Evolutionary conservation across 2,329 filamentous ascomycete genomes (phyloP), one percentile per base, ranked within the genome.

Genomic region (Neopestalotiopsis sp.): DNA sequence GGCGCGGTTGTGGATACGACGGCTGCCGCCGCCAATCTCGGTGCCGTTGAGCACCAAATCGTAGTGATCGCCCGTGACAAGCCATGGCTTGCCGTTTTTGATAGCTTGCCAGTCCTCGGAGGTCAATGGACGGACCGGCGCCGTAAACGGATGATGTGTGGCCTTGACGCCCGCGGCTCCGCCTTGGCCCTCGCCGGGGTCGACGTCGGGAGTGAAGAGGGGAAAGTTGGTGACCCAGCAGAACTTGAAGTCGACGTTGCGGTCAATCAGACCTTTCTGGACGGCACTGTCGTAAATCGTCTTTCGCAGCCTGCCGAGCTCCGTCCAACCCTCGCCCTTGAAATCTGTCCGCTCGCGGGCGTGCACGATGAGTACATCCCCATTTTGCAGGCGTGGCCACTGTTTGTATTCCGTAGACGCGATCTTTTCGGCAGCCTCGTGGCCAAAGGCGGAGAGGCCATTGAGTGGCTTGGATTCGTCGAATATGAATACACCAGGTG

Each of bases 131-230:
- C 89, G 89, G 45, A 93, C 89, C 0, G 96, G 96, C 0, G 96
- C 93, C 0, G 96, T 99, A 81, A 99, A 99, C 0, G 96, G 96
- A 78, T 99, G 96, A 77, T 99, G 96, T 0, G 95, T 97, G 0
- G 95, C 91, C 10, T 91, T 90, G 75, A 98, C 90, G 4, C 95
- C 94, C 0, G 94, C 90, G 1, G 85, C 80, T 20, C 94, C 94
- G 66, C 93, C 94, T 81, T 98, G 95, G 1, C 94, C 94, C 0
- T 93, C 92, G 61, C 92, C 82, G 4, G 71, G 84, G 1, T 70
- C 75, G 4, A 75, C 83, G 13, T 87, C 84, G 0, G 91, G 93
- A 1, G 94, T 94, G 82, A 99, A 99, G 75, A 99, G 89, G 13
- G 96, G 96, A 77, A 99, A 99, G 69, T 95, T 90, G 0, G 88